Percentiles rank a stretch among this genome's conserved stretches.
These are phyloP conservation scores for Suillus fuscotomentosus DNA, from an alignment of 768 basidiomycete species.

Conservation along the genomic window DNA sequence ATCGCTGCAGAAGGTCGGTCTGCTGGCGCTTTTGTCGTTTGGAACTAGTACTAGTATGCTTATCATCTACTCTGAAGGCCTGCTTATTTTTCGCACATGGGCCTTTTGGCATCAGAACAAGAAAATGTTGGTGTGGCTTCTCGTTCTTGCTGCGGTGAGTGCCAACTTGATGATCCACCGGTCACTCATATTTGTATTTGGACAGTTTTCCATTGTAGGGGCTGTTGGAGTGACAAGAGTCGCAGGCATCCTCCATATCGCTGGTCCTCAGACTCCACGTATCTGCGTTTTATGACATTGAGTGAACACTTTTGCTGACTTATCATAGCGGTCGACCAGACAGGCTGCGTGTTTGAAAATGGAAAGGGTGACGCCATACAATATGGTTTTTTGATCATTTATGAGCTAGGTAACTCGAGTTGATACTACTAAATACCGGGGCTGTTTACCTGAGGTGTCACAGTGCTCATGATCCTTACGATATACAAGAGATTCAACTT, in stretches of 20 bases:
- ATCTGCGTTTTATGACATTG: not conserved
- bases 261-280: no score
- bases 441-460: not conserved
- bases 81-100: conserved; percentile 2
- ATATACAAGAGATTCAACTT: not conserved
- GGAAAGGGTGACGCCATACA: not conserved
- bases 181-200: not conserved
- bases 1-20: conserved; percentile 6
- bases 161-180: not conserved
- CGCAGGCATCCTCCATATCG: not conserved
- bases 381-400: not conserved
- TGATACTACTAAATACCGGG: not conserved
- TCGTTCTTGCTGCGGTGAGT: not conserved
- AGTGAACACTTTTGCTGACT: not conserved
- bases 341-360: not conserved
- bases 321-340: not conserved
- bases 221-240: not conserved
- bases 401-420: not conserved
- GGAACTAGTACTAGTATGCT: not conserved
- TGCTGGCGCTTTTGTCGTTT: not conserved
- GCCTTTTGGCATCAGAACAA: conserved; percentile 5
- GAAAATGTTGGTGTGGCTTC: not conserved
- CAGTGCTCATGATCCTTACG: conserved; percentile 1
- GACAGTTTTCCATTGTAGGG: not conserved
- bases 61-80: not conserved